Base-by-base conservation (phyloP, 73 alveolate genomes). In the Effrenium voratum region DNA sequence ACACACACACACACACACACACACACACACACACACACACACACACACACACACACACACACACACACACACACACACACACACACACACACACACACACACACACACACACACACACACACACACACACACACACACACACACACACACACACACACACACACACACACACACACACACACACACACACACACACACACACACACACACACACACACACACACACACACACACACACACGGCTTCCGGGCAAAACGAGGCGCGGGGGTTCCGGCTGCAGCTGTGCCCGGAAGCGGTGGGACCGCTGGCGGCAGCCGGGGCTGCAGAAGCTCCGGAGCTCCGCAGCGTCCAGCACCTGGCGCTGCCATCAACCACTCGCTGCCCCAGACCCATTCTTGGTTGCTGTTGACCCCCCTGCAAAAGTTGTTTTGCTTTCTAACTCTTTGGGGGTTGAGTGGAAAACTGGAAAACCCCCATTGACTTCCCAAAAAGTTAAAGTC, bases 281-380 rank as follows among this genome's bases (percentile, higher is more conserved):
- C 15, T 70, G 47, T 1, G 91, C 68, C 2, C 91, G 91, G 73
- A 81, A 81, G 72, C 91, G 91, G 47, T 34, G 80, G 83, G 84
- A 60, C n/a, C 40, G 70, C 66, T 30, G 22, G 5, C 95, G 79
- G 68, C 95, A 87, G 34, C 59, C 36, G 1, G 95, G 83, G 68
- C 95, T 68, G 43, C 95, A 87, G 83, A 57, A 87, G 70, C 60
- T 87, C 68, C 83, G 34, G 38, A 87, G 47, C 83, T 87, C 95
- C 41, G 38, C 82, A 19, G 95, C 36, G 22, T 68, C 60, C 3
- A 87, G 26, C 83, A 87, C 95, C 91, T 81, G 45, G 0, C n/a
- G n/a, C n/a, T n/a, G n/a, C n/a, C n/a, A n/a, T n/a, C n/a, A n/a
- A n/a, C n/a, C n/a, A n/a, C n/a, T n/a, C n/a, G n/a, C n/a, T n/a